Evolutionary conservation across 352 stramenopile species (phyloP).

Genomic region (Phytophthora sp.): DNA sequence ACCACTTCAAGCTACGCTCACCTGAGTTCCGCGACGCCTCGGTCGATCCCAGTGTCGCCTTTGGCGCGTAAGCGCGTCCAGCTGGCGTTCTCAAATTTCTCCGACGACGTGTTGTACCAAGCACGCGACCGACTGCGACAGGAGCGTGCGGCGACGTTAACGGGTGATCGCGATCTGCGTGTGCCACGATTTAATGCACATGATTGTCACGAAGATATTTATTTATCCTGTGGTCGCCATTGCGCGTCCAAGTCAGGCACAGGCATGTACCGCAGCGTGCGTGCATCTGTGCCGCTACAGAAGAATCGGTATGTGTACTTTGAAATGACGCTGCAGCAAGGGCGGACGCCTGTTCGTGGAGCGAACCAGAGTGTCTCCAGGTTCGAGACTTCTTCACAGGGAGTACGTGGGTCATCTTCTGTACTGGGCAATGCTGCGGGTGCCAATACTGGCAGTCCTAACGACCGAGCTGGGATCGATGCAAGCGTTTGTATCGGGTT

Average conservation of each 20-base stretch:
- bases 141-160: slow-evolving; percentile 75
- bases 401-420: slow-evolving; percentile 11
- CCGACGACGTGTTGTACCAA: slow-evolving; percentile 86
- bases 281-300: slow-evolving; percentile 62
- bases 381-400: slow-evolving; percentile 22
- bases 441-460: slow-evolving; percentile 4
- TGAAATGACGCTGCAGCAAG: slow-evolving; percentile 78
- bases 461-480: slow-evolving; percentile 42
- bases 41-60: slow-evolving; percentile 87
- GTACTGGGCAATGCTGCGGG: neutral
- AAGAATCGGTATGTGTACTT: slow-evolving; percentile 86
- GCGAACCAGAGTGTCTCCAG: slow-evolving; percentile 19
- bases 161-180: slow-evolving; percentile 53
- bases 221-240: slow-evolving; percentile 84
- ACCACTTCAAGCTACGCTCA: slow-evolving; percentile 45
- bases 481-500: slow-evolving; percentile 83
- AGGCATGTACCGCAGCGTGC: slow-evolving; percentile 86
- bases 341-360: slow-evolving; percentile 39
- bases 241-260: slow-evolving; percentile 76
- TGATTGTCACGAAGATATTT: slow-evolving; percentile 87
- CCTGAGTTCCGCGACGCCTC: slow-evolving; percentile 64
- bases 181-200: slow-evolving; percentile 80
- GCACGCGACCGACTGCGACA: slow-evolving; percentile 77
- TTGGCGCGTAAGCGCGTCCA: slow-evolving; percentile 73
- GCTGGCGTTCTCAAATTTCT: slow-evolving; percentile 83